Base-by-base conservation (phyloP, 2,329 filamentous ascomycete genomes). In the Penicillium sp. region DNA sequence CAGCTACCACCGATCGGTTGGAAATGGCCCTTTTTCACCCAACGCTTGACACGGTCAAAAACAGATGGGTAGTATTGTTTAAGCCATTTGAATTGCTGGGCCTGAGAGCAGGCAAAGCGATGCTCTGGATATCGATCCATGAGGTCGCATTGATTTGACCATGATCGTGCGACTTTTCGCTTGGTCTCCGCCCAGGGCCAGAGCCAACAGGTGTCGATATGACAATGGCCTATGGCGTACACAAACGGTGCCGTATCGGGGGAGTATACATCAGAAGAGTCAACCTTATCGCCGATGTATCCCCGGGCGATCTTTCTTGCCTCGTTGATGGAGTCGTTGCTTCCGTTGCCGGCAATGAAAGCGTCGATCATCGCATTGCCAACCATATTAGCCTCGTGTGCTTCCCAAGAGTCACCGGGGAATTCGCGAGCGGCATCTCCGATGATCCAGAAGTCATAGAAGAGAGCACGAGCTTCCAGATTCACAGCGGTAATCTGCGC, bases 141-240 rank as follows among this genome's bases (percentile, higher is more conserved):
- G 63, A 99, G 78, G 66, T 96, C 88, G 72, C 92, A 96, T 72
- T 99, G 94, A 69, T 91, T 97, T 1, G 91, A 93, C 94, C 94
- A 99, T 8, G 92, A 97, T 39, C 94, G 85, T 17, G 88, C 92
- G 24, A 97, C 88, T 78, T 99, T 99, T 66, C 94, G 89, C 76
- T 95, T 97, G 0, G 94, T 97, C 78, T 99, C 94, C 8, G 89
- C 94, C 84, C 91, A 99, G 0, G 94, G 94, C 94, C 94, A 99
- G 29, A 99, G 80, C 94, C 94, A 99, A 74, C 93, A 97, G 23
- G 89, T 96, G 74, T 97, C 94, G 61, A 99, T 99, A 72, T 99
- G 94, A 63, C 94, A 99, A 71, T 99, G 91, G 0, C 94, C 94
- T 59, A 97, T 93, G 29, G 86, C 93, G 63, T 85, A 94, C 3